A percentile compares a stretch with the other conserved stretches of the same genome.
Conservation (phyloP, 108 stramenopile species). For the Skeletonema marinoi region DNA sequence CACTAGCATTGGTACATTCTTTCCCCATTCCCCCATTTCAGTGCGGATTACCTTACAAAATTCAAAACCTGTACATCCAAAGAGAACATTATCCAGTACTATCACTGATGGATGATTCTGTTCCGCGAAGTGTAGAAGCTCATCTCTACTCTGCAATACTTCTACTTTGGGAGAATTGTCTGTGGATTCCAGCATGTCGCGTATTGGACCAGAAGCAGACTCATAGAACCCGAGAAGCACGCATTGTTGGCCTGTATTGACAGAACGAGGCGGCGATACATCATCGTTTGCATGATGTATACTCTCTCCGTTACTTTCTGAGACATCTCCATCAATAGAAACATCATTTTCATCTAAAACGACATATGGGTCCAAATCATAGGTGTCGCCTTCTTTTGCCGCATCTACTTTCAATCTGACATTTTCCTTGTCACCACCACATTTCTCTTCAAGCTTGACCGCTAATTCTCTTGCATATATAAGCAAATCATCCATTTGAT, state of each 20-base stretch:
- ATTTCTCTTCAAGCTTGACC: slow-evolving; percentile 11
- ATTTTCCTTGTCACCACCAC: not conserved
- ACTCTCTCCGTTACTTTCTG: not conserved
- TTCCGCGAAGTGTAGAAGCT: slow-evolving; percentile 16
- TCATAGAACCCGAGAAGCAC: slow-evolving; percentile 18
- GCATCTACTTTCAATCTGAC: slow-evolving; percentile 18
- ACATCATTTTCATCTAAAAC: slow-evolving; percentile 4
- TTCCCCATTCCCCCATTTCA: slow-evolving; percentile 30
- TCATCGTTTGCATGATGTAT: not conserved
- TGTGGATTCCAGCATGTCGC: slow-evolving; percentile 8
- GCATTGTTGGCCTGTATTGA: slow-evolving; percentile 16
- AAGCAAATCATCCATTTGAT: slow-evolving; percentile 44
- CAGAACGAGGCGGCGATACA: slow-evolving; percentile 2
- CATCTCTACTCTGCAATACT: slow-evolving; percentile 6
- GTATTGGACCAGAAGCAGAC: slow-evolving; percentile 21
- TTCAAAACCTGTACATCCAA: slow-evolving; percentile 18
- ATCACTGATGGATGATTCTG: slow-evolving; percentile 20
- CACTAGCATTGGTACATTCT: slow-evolving; percentile 25
- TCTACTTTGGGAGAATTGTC: slow-evolving; percentile 1
- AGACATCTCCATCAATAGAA: not conserved
- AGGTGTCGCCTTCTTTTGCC: slow-evolving; percentile 24
- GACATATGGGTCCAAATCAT: slow-evolving; percentile 19
- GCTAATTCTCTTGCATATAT: slow-evolving; percentile 16
- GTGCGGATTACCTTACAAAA: slow-evolving; percentile 19
- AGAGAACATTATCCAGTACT: slow-evolving; percentile 11